Evolutionary conservation across 306 rosid genomes (phyloP), one percentile per base, ranked within the genome.

Genomic region (Ormosia emarginata): DNA sequence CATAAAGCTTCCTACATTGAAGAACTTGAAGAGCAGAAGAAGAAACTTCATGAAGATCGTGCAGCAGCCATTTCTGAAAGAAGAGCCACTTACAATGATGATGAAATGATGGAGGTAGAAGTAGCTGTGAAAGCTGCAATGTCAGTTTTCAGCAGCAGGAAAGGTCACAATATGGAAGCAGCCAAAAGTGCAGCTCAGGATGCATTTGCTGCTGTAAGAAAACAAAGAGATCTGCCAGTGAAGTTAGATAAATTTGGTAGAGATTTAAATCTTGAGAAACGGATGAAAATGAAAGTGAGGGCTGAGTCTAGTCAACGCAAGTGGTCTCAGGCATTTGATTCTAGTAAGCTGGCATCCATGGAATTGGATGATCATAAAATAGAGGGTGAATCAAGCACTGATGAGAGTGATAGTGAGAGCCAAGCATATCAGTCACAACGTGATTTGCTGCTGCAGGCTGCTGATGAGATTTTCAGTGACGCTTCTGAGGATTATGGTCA

Each of bases 371-470:
- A 82, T 90, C 89, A 58, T 74, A 90, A 85, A 81, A 79, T 93
- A 81, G 99, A 95, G 86, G 99, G 99, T 58, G 99, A 95, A 81
- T 90, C 94, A 33, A 95, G 98, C 91, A 91, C 98, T 0, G 99
- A 95, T 75, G 99, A 95, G 91, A 95, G 99, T 89, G 99, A 91
- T 75, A 90, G 88, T 73, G 97, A 95, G 84, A 87, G 90, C 79
- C 86, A 84, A 79, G 93, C 91, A 11, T 95, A 89, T 74, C 70
- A 90, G 75, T 87, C 94, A 33, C 93, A 92, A 72, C 81, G 78
- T 53, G 90, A 90, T 79, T 64, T 83, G 65, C 86, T 95, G 85
- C 86, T 95, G 71, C 93, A 90, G 89, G 92, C 94, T 83, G 97
- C 99, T 56, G 94, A 82, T 81, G 88, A 90, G 82, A 88, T 93